A percentile compares a stretch with the other conserved stretches of the same genome.
Conservation (phyloP, 176 grass and related monocot genomes). For the Leersia perrieri region DNA sequence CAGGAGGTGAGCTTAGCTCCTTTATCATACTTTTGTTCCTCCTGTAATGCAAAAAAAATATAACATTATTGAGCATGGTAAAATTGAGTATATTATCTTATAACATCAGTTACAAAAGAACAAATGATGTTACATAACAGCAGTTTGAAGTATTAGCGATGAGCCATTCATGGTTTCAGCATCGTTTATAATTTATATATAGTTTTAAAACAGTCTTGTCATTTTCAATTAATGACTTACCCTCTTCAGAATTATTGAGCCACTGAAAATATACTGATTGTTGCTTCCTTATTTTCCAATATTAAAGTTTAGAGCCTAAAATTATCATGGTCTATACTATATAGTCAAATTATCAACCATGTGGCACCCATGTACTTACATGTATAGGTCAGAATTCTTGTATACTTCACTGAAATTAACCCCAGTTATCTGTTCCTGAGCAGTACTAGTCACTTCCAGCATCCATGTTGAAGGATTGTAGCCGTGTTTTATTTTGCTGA, state of each 20-base stretch:
- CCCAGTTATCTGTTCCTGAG: background rate
- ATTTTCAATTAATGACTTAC: background rate
- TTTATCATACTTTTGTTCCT: slow-evolving; percentile 64
- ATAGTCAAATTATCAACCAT: background rate
- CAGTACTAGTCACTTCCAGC: background rate
- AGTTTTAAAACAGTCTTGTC: background rate
- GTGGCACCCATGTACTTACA: background rate
- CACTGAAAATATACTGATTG: background rate
- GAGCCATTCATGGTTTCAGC: background rate
- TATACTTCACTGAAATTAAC: slow-evolving; percentile 17
- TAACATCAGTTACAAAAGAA: background rate
- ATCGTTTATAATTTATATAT: background rate
- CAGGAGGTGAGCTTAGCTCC: slow-evolving; percentile 60
- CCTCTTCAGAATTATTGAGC: background rate
- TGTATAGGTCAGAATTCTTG: slow-evolving; percentile 7
- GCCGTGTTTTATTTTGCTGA: slow-evolving; percentile 23
- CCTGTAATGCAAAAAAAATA: slow-evolving; percentile 42
- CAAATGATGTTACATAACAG: background rate
- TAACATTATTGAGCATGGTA: background rate
- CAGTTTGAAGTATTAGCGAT: background rate
- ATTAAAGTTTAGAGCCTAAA: background rate
- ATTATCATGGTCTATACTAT: background rate
- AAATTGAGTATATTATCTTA: background rate
- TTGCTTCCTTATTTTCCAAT: background rate
- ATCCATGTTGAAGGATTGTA: slow-evolving; percentile 30